Evolutionary conservation across 2,329 filamentous ascomycete species (phyloP).

Genomic region (Chaetomiaceae sp.): DNA sequence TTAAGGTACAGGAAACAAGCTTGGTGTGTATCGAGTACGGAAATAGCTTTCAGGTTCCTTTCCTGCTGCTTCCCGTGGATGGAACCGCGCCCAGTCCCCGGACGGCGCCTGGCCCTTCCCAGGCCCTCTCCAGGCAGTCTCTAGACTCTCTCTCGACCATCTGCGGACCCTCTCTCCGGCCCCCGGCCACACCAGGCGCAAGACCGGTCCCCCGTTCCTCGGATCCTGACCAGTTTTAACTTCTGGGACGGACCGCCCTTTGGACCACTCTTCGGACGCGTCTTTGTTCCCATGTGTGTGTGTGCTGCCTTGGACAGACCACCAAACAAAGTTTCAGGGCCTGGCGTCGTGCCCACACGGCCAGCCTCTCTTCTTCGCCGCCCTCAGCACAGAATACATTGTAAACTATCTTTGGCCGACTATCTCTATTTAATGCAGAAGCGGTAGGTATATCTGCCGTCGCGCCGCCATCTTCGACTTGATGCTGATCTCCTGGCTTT

Average conservation of each 20-base stretch:
- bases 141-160: too few species aligned
- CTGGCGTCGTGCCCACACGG: background rate
- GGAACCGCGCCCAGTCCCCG: background rate
- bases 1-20: too few species aligned
- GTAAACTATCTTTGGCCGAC: background rate
- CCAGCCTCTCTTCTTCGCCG: background rate
- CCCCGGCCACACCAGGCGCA: conserved; percentile 1
- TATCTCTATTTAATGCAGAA: background rate
- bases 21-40: too few species aligned
- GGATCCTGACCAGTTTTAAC: too few species aligned
- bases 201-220: background rate
- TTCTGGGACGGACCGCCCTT: too few species aligned
- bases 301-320: background rate
- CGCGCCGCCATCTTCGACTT: background rate
- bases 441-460: background rate
- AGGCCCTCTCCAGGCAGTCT: conserved; percentile 1
- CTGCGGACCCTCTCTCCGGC: too few species aligned
- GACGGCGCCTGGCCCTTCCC: background rate
- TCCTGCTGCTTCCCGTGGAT: conserved; percentile 6
- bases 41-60: too few species aligned
- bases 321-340: conserved; percentile 3
- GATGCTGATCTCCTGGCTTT: background rate
- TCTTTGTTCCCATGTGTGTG: too few species aligned
- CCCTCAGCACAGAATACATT: too few species aligned
- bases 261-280: too few species aligned